Percentiles rank a stretch among this genome's conserved stretches.
phyloP scores from a whole-genome alignment of 805 yeast species.

The Spathaspora hagerdaliae region DNA sequence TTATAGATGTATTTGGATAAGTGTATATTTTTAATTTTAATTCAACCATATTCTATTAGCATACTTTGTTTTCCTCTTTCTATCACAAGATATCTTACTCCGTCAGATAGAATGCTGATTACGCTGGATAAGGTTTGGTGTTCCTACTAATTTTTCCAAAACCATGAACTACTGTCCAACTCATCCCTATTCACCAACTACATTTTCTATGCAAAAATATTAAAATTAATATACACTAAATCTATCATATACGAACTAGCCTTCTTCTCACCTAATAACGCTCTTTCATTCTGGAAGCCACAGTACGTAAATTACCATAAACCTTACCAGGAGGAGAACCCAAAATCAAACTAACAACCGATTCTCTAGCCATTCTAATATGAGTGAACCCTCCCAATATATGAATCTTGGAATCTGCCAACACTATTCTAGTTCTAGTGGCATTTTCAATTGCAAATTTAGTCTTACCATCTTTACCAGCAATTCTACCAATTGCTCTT shows the following conservation, averaged over 20 bases:
- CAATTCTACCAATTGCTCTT: conserved; percentile 98
- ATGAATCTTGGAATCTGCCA: conserved; percentile 95
- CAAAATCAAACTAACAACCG: conserved; percentile 88
- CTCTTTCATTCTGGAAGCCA: conserved; percentile 96
- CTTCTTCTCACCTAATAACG: conserved; percentile 53
- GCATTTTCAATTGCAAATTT: conserved; percentile 98
- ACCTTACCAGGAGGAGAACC: conserved; percentile 99
- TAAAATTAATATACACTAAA: no score
- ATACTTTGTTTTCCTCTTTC: no score
- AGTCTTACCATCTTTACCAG: conserved; percentile 99
- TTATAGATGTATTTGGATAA: conserved; percentile 6
- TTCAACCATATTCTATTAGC: no score
- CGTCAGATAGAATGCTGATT: neutral
- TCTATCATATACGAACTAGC: neutral
- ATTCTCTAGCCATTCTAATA: conserved; percentile 97
- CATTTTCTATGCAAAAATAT: no score
- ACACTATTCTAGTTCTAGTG: conserved; percentile 93
- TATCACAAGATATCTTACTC: no score
- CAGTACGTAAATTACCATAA: conserved; percentile 93
- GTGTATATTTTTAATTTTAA: neutral
- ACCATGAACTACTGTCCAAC: no score
- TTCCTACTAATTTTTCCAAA: no score
- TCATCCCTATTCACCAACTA: no score
- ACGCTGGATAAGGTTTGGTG: neutral
- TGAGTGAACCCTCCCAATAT: conserved; percentile 96